Conservation (phyloP, 1,139 yeast species). For the Yamadazyma diddensiae region DNA sequence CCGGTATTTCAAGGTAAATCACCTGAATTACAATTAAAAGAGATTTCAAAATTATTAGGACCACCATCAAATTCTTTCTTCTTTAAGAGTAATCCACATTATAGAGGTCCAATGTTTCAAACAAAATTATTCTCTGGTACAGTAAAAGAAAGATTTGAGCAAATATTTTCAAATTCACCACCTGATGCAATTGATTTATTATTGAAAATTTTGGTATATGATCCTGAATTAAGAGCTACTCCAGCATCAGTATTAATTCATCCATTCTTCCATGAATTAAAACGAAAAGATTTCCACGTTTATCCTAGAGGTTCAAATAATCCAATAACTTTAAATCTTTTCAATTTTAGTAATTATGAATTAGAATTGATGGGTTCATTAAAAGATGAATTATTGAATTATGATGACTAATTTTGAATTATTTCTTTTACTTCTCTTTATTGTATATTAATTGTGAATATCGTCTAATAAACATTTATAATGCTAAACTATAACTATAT, state of each 20-base stretch:
- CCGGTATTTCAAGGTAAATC: slow-evolving; percentile 82
- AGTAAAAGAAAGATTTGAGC: slow-evolving; percentile 60
- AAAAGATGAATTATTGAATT: slow-evolving; percentile 29
- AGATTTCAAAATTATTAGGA: slow-evolving; percentile 72
- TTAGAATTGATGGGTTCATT: slow-evolving; percentile 46
- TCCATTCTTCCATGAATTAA: slow-evolving; percentile 68
- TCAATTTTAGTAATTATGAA: slow-evolving; percentile 55
- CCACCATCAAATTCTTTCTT: slow-evolving; percentile 74
- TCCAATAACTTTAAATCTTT: slow-evolving; percentile 44
- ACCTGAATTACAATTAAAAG: slow-evolving; percentile 71
- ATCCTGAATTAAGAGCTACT: slow-evolving; percentile 64
- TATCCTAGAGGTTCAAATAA: slow-evolving; percentile 51
- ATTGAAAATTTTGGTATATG: slow-evolving; percentile 68
- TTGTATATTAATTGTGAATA: slow-evolving; percentile 5
- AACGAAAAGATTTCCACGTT: slow-evolving; percentile 54
- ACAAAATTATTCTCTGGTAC: slow-evolving; percentile 65
- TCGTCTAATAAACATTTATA: slow-evolving; percentile 36
- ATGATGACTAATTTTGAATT: slow-evolving; percentile 6
- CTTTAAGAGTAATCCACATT: slow-evolving; percentile 69
- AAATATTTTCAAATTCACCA: slow-evolving; percentile 68
- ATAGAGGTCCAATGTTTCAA: slow-evolving; percentile 70
- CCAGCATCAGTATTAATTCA: slow-evolving; percentile 70
- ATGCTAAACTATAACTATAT: slow-evolving; percentile 84
- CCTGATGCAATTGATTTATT: slow-evolving; percentile 68
- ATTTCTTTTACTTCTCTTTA: background rate